Conservation (phyloP, 768 basidiomycete genomes). For the Phanerochaete carnosa region DNA sequence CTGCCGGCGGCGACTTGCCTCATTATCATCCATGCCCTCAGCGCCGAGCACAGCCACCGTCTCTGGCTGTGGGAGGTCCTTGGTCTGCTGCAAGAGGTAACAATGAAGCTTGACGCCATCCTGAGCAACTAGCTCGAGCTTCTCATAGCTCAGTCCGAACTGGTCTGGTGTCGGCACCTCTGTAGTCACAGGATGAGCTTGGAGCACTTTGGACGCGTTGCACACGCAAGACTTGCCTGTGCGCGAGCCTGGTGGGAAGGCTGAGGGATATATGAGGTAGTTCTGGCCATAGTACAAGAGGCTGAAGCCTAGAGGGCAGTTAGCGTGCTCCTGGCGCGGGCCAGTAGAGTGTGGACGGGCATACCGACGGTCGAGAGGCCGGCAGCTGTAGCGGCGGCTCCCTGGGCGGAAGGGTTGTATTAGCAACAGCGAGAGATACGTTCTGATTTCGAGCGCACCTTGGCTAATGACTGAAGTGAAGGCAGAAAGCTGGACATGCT, state of each 20-base stretch:
- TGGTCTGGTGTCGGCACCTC: conserved; percentile 72
- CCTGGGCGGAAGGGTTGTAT: conserved; percentile 21
- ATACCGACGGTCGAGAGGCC: conserved; percentile 35
- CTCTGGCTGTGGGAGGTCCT: conserved; percentile 34
- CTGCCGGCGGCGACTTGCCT: conserved; percentile 37
- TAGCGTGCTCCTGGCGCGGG: conserved; percentile 5
- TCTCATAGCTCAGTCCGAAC: conserved; percentile 71
- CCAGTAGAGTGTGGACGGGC: conserved; percentile 4
- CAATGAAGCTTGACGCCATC: conserved; percentile 73
- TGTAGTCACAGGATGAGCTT: conserved; percentile 22
- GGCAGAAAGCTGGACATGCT: conserved; percentile 39
- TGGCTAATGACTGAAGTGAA: conserved; percentile 41
- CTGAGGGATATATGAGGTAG: conserved; percentile 87
- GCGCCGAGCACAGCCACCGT: conserved; percentile 10
- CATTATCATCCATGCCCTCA: conserved; percentile 48
- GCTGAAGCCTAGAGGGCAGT: conserved; percentile 48
- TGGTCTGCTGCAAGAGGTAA: conserved; percentile 71
- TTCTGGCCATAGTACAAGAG: conserved; percentile 87
- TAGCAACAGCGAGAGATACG: background rate
- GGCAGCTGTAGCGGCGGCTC: conserved; percentile 33
- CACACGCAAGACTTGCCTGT: conserved; percentile 44
- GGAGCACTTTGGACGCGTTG: background rate
- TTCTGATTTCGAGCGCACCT: conserved; percentile 26
- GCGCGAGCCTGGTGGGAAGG: conserved; percentile 76
- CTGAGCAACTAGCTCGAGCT: conserved; percentile 65